A percentile compares a stretch with the other conserved stretches of the same genome.
Conservation (phyloP, 176 grass and related monocot genomes). For the Eragrostis curvula region DNA sequence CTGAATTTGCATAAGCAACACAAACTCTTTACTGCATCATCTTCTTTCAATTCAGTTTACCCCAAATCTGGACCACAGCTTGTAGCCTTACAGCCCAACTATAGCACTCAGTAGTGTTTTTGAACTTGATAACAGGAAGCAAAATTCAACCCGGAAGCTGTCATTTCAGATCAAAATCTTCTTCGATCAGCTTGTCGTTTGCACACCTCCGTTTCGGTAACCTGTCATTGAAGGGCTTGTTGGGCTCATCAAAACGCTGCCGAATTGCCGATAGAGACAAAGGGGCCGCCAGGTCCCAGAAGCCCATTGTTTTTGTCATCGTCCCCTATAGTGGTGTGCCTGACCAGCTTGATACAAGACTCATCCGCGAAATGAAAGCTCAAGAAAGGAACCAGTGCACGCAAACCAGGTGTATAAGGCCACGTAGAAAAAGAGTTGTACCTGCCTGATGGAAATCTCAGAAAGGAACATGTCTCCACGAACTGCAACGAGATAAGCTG, state of each 20-base stretch:
- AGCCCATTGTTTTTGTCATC: constrained; percentile 51
- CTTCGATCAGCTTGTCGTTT: neutral
- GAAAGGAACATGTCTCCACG: constrained; percentile 8
- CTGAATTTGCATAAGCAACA: constrained; percentile 17
- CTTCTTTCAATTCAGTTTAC: constrained; percentile 2
- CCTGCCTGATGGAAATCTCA: constrained; percentile 33
- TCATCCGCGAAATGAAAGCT: constrained; percentile 21
- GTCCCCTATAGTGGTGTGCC: constrained; percentile 30
- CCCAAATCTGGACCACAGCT: neutral
- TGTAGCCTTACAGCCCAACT: neutral
- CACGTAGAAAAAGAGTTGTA: constrained; percentile 1
- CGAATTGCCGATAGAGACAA: constrained; percentile 35
- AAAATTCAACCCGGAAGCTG: neutral
- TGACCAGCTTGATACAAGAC: constrained; percentile 40
- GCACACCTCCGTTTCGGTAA: neutral
- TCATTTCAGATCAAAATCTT: neutral
- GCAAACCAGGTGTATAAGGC: constrained; percentile 35
- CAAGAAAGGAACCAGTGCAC: constrained; percentile 22
- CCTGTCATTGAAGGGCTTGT: neutral
- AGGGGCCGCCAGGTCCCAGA: constrained; percentile 22
- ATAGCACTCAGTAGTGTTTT: too few species aligned
- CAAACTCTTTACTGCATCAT: neutral
- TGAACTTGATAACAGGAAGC: too few species aligned
- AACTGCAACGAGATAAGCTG: neutral
- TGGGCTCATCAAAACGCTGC: constrained; percentile 11